Percentiles rank a stretch among this genome's conserved stretches.
Evolutionary conservation across 257 asterid species (phyloP).

Genomic region (Scutellaria minor): DNA sequence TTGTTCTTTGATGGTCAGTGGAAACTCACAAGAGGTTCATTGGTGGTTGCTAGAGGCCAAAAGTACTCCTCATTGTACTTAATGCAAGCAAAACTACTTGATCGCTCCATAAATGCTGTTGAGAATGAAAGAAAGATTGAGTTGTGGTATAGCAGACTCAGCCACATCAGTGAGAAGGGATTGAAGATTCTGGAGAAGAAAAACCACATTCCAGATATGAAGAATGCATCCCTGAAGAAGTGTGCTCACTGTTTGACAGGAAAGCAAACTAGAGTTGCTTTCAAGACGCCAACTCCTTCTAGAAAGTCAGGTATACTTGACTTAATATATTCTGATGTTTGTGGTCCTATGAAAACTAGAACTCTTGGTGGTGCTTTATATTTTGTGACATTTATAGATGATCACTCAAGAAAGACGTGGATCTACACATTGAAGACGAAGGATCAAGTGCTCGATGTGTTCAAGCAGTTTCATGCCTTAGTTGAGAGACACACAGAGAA

Average conservation of each 20-base stretch:
- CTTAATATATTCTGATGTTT: slow-evolving; percentile 6
- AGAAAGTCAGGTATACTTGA: background rate
- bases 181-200: background rate
- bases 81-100: background rate
- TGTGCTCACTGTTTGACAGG: slow-evolving; percentile 3
- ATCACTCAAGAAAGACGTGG: background rate
- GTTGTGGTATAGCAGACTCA: background rate
- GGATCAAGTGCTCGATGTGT: slow-evolving; percentile 6
- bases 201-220: background rate
- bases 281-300: background rate
- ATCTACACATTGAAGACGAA: background rate
- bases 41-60: slow-evolving; percentile 11
- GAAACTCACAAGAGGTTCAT: slow-evolving; percentile 19
- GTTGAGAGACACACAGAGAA: slow-evolving; percentile 6
- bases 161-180: slow-evolving; percentile 3
- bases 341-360: background rate
- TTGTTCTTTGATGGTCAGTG: background rate
- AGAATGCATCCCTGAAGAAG: background rate
- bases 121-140: background rate
- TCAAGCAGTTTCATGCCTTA: slow-evolving; percentile 11
- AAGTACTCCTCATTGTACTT: background rate
- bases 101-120: background rate
- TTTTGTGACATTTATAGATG: slow-evolving; percentile 28
- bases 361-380: slow-evolving; percentile 1
- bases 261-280: slow-evolving; percentile 29